Base-by-base conservation (phyloP, 2,329 filamentous ascomycete genomes). In the Apiospora malaysiana region DNA sequence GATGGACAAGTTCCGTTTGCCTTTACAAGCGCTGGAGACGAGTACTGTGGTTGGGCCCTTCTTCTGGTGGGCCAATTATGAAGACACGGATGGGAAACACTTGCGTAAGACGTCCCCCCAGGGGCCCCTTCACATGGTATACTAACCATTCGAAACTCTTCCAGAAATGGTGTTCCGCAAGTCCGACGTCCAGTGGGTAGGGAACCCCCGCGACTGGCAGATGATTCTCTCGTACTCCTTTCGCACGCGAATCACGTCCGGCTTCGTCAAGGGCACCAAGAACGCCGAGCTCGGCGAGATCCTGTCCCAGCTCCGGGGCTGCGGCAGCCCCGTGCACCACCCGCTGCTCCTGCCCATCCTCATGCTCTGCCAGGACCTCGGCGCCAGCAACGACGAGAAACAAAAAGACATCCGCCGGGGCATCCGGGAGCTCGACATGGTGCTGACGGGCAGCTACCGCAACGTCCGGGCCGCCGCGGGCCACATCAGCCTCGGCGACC, bases 161-260 rank as follows among this genome's bases (percentile, higher is more conserved):
- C 32, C 2, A 79, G 78, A 81, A 67, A 74, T 82, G 16, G 74
- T 82, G 9, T 82, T 79, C 63, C 77, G 80, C 2, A 82, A 82
- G 68, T 78, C 76, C 18, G 79, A 81, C 49, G 78, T 80, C 8
- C 70, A 75, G 1, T 78, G 78, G 73, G 74, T 76, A 47, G 78
- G 76, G 4, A 71, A 70, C 6, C 79, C 78, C 1, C 72, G 79
- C 23, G 81, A 80, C 3, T 81, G 78, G 77, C 79, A 81, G 72
- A 74, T 81, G 66, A 77, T 77, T 65, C 75, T 82, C 9, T 78
- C 77, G 0, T 76, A 82, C 65, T 77, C 76, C 6, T 75, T 81
- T 45, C 65, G 72, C 2, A 76, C 74, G 16, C 69, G 71, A 4
- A 75, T 79, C 46, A 81, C 79, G 0, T 79, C 78, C 0, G 81